Evolutionary conservation across 176 grass and related monocot species (phyloP).

Genomic region (Luzula sylvatica): DNA sequence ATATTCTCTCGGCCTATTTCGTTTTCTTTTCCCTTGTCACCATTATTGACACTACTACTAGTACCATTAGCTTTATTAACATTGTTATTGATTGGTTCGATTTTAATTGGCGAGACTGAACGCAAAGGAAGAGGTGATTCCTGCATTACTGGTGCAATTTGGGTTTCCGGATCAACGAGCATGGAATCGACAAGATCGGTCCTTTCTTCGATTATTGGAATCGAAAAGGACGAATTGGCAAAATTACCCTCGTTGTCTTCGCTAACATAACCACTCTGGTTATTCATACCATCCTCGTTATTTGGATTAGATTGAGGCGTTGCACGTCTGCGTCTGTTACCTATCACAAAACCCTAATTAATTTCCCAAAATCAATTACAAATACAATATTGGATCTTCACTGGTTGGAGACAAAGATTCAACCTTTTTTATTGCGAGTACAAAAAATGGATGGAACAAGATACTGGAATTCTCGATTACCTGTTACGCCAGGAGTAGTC

Average conservation of each 20-base stretch:
- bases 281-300: not conserved
- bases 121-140: slow-evolving; percentile 4
- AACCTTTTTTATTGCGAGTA: too few species aligned
- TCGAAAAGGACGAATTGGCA: not conserved
- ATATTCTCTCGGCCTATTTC: not conserved
- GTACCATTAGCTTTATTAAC: slow-evolving; percentile 2
- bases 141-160: slow-evolving; percentile 18
- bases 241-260: slow-evolving; percentile 34
- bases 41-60: slow-evolving; percentile 6
- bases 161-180: slow-evolving; percentile 10
- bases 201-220: slow-evolving; percentile 16
- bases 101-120: slow-evolving; percentile 3
- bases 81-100: not conserved
- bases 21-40: slow-evolving; percentile 20
- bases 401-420: too few species aligned
- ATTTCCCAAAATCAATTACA: not conserved
- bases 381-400: too few species aligned
- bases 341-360: slow-evolving; percentile 8
- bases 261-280: slow-evolving; percentile 21
- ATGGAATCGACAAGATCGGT: slow-evolving; percentile 4
- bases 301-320: slow-evolving; percentile 29
- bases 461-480: slow-evolving; percentile 3
- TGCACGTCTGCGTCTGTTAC: slow-evolving; percentile 76
- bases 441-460: too few species aligned
- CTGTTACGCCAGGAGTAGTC: slow-evolving; percentile 15